Evolutionary conservation across 2,329 filamentous ascomycete species (phyloP), one percentile per base, ranked within the genome.

Genomic region (Fusarium tjaetaba): DNA sequence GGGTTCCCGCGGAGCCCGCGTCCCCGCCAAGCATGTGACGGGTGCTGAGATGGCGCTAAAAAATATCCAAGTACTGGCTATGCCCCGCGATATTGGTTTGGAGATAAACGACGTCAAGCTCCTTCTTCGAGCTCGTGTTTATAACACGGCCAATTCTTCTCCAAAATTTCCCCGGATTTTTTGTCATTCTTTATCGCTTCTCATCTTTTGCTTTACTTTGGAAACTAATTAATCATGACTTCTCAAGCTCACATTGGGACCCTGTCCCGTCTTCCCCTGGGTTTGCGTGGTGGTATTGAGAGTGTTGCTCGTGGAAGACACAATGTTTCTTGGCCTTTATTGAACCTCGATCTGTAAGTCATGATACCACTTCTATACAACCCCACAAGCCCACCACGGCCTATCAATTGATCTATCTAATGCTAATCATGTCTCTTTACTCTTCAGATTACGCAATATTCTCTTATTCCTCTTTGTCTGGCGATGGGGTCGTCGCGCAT

Each of bases 401-500:
- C 22, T n/a, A 41, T 30, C 26, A 53, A 61, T 73, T 56, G 36
- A 34, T 26, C 11, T 20, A 26, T 10, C 18, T 1, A 30, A 34
- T 34, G 22, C 68, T 76, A 22, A 67, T 46, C 3, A 34, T 26
- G 20, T 24, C 22, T 52, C 7, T 18, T 7, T 36, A 13, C 15
- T 11, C 15, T 52, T 2, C n/a, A 96, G 94, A 68, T 80, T 97
- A 70, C 93, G 94, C 61, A 97, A 98, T 81, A 86, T 98, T 68
- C 86, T 98, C 77, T 97, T 98, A 82, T 87, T 95, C 80, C 89
- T 97, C 77, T 98, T 98, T 84, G 82, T 98, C 68, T 86, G 97
- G 53, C 92, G 95, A 80, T 93, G 95, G 87, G 89, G 92, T 38
- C 93, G 94, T 74, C 93, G 93, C 79, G 88, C 90, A 34, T 92